These are phyloP conservation scores for Wickerhamiella parazyma DNA, from an alignment of 805 yeast genomes.

Conservation along the genomic window DNA sequence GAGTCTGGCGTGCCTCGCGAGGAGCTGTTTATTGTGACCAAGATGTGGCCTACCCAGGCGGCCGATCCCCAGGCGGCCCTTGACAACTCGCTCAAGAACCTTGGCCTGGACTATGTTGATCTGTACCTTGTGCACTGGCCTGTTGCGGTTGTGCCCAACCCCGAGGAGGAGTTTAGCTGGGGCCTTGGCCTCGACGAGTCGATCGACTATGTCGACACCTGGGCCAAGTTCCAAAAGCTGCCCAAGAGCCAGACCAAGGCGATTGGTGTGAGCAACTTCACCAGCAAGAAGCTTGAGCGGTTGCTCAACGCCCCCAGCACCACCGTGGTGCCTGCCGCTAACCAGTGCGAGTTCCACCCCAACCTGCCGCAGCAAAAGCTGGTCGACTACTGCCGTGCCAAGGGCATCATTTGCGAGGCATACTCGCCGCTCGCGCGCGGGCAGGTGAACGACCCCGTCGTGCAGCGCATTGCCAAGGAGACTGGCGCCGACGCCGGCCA, in stretches of 20 bases:
- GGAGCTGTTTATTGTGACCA: conserved; percentile 50
- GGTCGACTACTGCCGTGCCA: conserved; percentile 35
- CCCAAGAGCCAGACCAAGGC: conserved; percentile 39
- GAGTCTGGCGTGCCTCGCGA: conserved; percentile 33
- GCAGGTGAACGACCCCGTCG: conserved; percentile 36
- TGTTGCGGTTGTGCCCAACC: conserved; percentile 20
- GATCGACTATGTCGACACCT: conserved; percentile 39
- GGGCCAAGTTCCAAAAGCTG: conserved; percentile 43
- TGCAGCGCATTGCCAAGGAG: conserved; percentile 44
- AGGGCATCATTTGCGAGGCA: conserved; percentile 50
- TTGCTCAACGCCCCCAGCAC: conserved; percentile 34
- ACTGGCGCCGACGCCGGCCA: conserved; percentile 41
- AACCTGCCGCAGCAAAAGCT: conserved; percentile 52
- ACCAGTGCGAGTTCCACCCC: conserved; percentile 69
- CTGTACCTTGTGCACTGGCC: conserved; percentile 55
- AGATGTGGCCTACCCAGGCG: conserved; percentile 36
- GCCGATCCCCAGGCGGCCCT: conserved; percentile 35
- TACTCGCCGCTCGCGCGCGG: conserved; percentile 63
- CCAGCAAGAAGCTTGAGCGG: conserved; percentile 35
- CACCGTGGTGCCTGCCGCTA: conserved; percentile 48
- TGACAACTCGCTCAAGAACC: conserved; percentile 35
- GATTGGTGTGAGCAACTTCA: conserved; percentile 62
- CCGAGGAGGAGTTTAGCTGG: conserved; percentile 29
- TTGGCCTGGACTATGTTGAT: conserved; percentile 50
- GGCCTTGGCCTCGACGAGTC: conserved; percentile 25